phyloP scores from a whole-genome alignment of 768 basidiomycete genomes.

The Ramaria rubella region DNA sequence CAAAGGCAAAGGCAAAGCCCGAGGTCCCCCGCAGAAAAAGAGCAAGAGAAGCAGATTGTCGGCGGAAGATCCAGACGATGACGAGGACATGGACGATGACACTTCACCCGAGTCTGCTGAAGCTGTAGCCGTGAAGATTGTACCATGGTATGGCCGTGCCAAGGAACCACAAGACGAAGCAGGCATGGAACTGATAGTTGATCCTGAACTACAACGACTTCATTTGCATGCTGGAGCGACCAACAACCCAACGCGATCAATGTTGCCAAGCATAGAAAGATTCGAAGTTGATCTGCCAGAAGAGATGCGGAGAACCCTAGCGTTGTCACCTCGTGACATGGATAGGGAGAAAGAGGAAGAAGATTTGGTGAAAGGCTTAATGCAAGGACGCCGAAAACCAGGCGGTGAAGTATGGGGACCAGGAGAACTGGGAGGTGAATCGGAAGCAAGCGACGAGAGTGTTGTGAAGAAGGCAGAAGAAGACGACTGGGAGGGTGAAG shows the following conservation, averaged over 20 bases:
- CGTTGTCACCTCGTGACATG: conserved; percentile 44
- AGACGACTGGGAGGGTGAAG: conserved; percentile 70
- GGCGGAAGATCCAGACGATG: conserved; percentile 9
- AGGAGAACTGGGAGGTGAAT: conserved; percentile 6
- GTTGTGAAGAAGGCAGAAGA: conserved; percentile 32
- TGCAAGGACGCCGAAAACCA: conserved; percentile 35
- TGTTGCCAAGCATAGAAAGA: conserved; percentile 25
- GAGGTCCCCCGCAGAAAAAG: conserved; percentile 19
- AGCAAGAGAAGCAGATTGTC: not conserved
- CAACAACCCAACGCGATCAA: conserved; percentile 13
- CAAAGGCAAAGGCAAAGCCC: conserved; percentile 36
- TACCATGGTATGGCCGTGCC: not conserved
- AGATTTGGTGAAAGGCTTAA: conserved; percentile 48
- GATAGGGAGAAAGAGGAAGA: conserved; percentile 39
- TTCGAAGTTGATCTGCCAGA: conserved; percentile 60
- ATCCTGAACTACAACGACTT: conserved; percentile 18
- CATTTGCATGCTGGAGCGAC: not conserved
- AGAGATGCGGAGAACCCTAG: conserved; percentile 56
- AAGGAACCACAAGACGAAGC: not conserved
- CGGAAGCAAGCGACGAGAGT: not conserved
- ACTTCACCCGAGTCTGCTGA: conserved; percentile 20
- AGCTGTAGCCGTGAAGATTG: conserved; percentile 22
- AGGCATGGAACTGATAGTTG: conserved; percentile 18
- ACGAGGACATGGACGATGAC: conserved; percentile 27
- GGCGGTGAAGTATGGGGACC: conserved; percentile 33